Conservation (phyloP, 805 yeast genomes). For the Yarrowia bubula region DNA sequence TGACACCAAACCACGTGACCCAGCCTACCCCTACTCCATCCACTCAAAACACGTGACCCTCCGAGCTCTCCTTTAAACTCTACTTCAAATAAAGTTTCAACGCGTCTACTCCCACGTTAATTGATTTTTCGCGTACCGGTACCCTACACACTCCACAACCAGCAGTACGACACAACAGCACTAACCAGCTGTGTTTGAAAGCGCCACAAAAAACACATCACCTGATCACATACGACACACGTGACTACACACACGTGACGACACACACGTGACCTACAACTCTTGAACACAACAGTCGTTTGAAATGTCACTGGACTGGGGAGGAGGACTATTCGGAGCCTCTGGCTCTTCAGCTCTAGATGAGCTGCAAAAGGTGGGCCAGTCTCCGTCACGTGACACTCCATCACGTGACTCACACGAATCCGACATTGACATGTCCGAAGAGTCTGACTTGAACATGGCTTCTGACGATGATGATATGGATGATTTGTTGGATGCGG, state of each 20-base stretch:
- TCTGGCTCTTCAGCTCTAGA: neutral
- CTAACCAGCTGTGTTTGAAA: neutral
- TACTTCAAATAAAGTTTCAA: neutral
- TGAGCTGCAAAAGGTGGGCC: neutral
- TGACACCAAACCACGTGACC: too few relatives aligned
- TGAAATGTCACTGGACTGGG: constrained; percentile 8
- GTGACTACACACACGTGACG: neutral
- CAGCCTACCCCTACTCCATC: too few relatives aligned
- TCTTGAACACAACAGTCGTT: neutral
- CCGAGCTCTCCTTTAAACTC: neutral
- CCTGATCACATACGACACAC: too few relatives aligned
- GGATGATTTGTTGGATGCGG: neutral
- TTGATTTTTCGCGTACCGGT: constrained; percentile 12
- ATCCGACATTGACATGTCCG: neutral
- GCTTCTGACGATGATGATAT: neutral
- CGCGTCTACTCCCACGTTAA: neutral
- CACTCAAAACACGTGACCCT: neutral
- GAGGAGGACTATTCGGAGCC: constrained; percentile 11
- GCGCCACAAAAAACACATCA: neutral
- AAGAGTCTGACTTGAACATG: neutral
- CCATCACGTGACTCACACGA: neutral
- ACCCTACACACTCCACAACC: too few relatives aligned
- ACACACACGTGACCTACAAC: neutral
- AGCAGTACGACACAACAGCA: neutral
- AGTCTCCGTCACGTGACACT: neutral